Percentiles rank a stretch among this genome's conserved stretches.
These are phyloP conservation scores for Fusarium sp. DNA, from an alignment of 2,329 filamentous ascomycete genomes.

Conservation along the genomic window DNA sequence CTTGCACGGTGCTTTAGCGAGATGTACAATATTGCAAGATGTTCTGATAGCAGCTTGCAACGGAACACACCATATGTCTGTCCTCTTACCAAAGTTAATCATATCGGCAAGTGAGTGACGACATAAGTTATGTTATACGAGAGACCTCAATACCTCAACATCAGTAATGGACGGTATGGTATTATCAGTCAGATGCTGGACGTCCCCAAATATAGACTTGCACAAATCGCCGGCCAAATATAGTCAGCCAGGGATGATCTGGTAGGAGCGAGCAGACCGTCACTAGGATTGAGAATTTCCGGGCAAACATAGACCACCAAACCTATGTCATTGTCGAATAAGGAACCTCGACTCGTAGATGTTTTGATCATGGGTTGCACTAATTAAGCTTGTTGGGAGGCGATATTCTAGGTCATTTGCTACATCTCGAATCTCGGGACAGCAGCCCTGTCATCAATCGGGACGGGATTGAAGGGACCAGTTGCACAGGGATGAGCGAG, in stretches of 20 bases:
- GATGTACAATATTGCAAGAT: neutral
- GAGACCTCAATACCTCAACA: too few relatives aligned
- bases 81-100: neutral
- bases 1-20: neutral
- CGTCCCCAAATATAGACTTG: neutral
- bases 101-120: neutral
- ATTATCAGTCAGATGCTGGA: neutral
- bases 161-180: neutral
- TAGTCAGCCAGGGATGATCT: neutral
- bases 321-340: conserved; percentile 10
- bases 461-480: neutral
- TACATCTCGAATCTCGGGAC: conserved; percentile 8
- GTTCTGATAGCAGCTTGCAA: neutral
- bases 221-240: neutral
- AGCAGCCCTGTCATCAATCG: neutral
- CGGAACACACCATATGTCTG: neutral
- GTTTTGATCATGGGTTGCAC: conserved; percentile 21
- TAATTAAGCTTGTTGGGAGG: conserved; percentile 22
- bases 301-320: neutral
- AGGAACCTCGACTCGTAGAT: neutral
- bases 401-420: conserved; percentile 7
- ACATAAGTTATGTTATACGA: neutral
- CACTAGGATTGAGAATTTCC: neutral
- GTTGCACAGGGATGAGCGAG: neutral
- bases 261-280: neutral